Base-by-base conservation (phyloP, 2,329 filamentous ascomycete genomes). In the Plectosphaerella sp. region DNA sequence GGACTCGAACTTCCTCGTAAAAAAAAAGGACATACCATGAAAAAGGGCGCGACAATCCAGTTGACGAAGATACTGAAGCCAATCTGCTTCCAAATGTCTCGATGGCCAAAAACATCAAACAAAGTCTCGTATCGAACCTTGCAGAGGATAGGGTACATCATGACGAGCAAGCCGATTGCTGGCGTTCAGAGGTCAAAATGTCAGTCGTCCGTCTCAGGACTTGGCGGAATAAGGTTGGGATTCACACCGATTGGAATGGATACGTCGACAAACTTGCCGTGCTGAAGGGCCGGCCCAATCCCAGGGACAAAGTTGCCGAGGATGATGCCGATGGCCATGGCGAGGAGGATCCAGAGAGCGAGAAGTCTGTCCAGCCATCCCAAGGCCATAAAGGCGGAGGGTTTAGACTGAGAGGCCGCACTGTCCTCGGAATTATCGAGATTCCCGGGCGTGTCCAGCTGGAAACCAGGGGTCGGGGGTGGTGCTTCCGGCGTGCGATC, bases 91-190 rank as follows among this genome's bases (percentile, higher is more conserved):
- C 87, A 91, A 3, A 91, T 71, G 2, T 72, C 70, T 10, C 74
- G 74, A 11, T 79, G 72, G 5, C 68, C 64, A 54, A 91, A 78
- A 3, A 87, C 71, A 5, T 78, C 72, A 64, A 89, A 87, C 25
- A 91, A 68, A 0, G 79, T 80, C 64, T 91, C 88, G 68, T 81
- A 91, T 39, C 80, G 79, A 11, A 91, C 84, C 67, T 91, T 91
- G 75, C 87, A 91, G 1, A 91, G 73, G 54, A 91, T 91, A 0
- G 88, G 88, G 63, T 91, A 91, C 87, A 92, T 92, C 88, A 92
- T 91, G 41, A 91, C 82, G 1, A 92, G 75, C 2, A 91, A 72
- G 0, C 88, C 88, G 47, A 91, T 71, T 1, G 87, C 87, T 86
- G 20, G 25, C 18, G 3, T 22, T 22, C 28, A 33, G 28, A 33